These are phyloP conservation scores for Lentinula sp. DNA, from an alignment of 768 basidiomycete genomes.

Conservation along the genomic window DNA sequence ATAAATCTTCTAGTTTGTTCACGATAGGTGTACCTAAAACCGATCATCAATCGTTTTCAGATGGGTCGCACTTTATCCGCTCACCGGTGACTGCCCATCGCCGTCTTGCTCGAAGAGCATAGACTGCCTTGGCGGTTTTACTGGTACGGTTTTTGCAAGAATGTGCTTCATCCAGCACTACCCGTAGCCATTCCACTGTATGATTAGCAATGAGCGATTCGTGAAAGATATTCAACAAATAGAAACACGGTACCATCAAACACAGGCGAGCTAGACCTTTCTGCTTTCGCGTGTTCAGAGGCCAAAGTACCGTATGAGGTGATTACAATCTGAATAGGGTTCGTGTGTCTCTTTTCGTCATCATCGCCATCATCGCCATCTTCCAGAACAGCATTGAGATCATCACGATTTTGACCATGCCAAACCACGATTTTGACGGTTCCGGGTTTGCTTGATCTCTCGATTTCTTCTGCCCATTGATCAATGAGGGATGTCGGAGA, in stretches of 20 bases:
- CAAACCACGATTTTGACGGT: slow-evolving; percentile 67
- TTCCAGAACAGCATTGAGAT: slow-evolving; percentile 54
- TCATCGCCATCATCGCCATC: slow-evolving; percentile 52
- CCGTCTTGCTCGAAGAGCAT: slow-evolving; percentile 69
- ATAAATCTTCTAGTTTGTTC: slow-evolving; percentile 88
- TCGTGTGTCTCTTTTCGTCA: slow-evolving; percentile 29
- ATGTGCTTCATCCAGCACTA: slow-evolving; percentile 92
- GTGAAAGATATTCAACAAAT: not conserved
- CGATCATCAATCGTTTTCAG: not conserved
- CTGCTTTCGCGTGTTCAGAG: slow-evolving; percentile 77
- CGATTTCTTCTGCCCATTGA: slow-evolving; percentile 95
- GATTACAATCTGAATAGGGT: slow-evolving; percentile 71
- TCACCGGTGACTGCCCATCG: slow-evolving; percentile 88
- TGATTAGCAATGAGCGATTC: slow-evolving; percentile 3
- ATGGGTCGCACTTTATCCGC: not conserved
- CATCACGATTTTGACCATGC: slow-evolving; percentile 84
- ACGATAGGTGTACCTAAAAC: slow-evolving; percentile 83
- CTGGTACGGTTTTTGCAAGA: slow-evolving; percentile 87
- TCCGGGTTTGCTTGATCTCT: slow-evolving; percentile 70
- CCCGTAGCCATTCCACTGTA: slow-evolving; percentile 73
- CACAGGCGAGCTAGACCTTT: slow-evolving; percentile 54
- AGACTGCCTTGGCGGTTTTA: slow-evolving; percentile 85
- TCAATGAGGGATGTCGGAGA: slow-evolving; percentile 85
- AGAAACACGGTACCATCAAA: slow-evolving; percentile 55
- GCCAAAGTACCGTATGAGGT: slow-evolving; percentile 80